phyloP scores from a whole-genome alignment of 345 rosid genomes.

The Hypericum androsaemum region DNA sequence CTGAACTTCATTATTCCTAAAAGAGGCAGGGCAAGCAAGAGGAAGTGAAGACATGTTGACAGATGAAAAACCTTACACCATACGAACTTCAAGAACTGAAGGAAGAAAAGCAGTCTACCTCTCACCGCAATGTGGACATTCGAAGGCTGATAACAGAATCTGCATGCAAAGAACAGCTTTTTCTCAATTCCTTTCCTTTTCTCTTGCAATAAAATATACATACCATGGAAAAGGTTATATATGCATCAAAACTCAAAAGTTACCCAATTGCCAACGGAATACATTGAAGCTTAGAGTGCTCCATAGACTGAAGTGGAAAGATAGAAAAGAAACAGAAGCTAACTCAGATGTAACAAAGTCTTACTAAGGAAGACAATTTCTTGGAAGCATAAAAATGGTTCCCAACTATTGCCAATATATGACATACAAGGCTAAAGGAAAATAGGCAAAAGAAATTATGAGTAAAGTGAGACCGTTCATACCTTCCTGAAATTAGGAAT shows the following conservation, averaged over 20 bases:
- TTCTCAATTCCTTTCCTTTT: not conserved
- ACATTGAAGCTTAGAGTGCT: too few species aligned
- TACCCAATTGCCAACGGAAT: too few species aligned
- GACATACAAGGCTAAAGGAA: not conserved
- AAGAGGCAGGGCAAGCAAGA: not conserved
- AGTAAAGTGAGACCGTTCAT: not conserved
- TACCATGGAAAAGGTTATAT: not conserved
- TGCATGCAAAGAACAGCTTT: conserved; percentile 16
- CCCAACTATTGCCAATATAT: not conserved
- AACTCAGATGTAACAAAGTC: too few species aligned
- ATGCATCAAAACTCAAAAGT: too few species aligned
- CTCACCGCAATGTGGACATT: conserved; percentile 83
- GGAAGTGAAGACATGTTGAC: not conserved
- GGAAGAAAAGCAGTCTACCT: conserved; percentile 33
- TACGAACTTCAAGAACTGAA: not conserved
- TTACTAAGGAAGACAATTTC: too few species aligned
- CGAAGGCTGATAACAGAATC: conserved; percentile 86
- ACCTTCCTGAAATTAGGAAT: conserved; percentile 94
- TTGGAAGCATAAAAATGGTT: too few species aligned
- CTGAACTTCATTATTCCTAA: conserved; percentile 89
- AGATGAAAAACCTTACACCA: not conserved
- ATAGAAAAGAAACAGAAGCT: too few species aligned
- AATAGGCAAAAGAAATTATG: too few species aligned
- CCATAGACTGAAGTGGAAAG: too few species aligned
- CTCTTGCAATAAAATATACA: not conserved